Evolutionary conservation across 768 basidiomycete genomes (phyloP).

Genomic region (Leccinum uliginosum): DNA sequence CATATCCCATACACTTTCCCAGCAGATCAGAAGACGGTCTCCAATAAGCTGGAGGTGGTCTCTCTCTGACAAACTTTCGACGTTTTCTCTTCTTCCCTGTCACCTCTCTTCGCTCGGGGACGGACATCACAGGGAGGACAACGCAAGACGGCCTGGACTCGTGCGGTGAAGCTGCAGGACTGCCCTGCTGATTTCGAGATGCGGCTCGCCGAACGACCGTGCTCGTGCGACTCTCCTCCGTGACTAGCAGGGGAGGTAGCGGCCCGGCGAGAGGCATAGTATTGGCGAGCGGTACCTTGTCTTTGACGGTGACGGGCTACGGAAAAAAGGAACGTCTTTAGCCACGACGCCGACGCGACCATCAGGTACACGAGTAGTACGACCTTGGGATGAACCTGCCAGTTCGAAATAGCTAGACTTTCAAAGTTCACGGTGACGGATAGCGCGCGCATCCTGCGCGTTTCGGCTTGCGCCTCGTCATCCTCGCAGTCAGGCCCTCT

Average conservation of each 20-base stretch:
- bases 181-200: not conserved
- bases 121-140: slow-evolving; percentile 17
- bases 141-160: slow-evolving; percentile 14
- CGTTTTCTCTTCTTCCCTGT: slow-evolving; percentile 4
- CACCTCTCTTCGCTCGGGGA: not conserved
- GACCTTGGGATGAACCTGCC: slow-evolving; percentile 22
- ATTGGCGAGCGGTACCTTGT: slow-evolving; percentile 8
- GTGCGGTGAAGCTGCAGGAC: slow-evolving; percentile 19
- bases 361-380: not conserved
- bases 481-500: slow-evolving; percentile 51
- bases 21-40: slow-evolving; percentile 18
- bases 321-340: not conserved
- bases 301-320: slow-evolving; percentile 8
- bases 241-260: slow-evolving; percentile 22
- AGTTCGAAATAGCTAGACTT: slow-evolving; percentile 12
- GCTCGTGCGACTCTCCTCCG: slow-evolving; percentile 14
- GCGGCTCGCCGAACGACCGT: not conserved
- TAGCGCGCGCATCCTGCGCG: slow-evolving; percentile 37
- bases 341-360: not conserved
- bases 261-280: not conserved
- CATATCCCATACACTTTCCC: slow-evolving; percentile 29
- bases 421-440: slow-evolving; percentile 38
- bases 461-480: slow-evolving; percentile 36
- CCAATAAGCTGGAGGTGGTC: slow-evolving; percentile 26
- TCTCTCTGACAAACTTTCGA: slow-evolving; percentile 13